These are phyloP conservation scores for Dimocarpus longan DNA, from an alignment of 345 rosid genomes.

Conservation along the genomic window DNA sequence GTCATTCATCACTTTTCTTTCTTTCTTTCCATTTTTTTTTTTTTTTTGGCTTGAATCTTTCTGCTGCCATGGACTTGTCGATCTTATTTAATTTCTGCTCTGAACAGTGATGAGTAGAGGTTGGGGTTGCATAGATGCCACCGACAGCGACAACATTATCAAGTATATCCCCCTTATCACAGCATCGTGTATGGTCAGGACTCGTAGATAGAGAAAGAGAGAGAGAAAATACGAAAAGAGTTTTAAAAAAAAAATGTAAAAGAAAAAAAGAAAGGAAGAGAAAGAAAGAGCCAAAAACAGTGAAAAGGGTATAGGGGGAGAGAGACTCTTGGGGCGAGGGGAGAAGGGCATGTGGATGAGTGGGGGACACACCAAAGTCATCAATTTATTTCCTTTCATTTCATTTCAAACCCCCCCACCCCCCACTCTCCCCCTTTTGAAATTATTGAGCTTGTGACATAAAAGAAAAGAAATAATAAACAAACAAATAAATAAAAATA, in stretches of 20 bases:
- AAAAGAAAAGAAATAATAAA: constrained; percentile 2
- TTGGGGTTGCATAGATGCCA: constrained; percentile 27
- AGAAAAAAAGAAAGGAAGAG: background rate
- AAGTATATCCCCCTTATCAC: constrained; percentile 19
- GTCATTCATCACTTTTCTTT: background rate
- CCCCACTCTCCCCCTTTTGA: constrained; percentile 9
- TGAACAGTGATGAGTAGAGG: constrained; percentile 18
- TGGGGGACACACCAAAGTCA: constrained; percentile 58
- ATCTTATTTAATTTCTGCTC: too few species aligned
- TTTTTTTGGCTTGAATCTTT: background rate
- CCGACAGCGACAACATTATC: constrained; percentile 34
- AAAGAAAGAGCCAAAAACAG: constrained; percentile 19
- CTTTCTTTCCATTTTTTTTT: background rate
- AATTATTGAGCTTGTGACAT: constrained; percentile 47
- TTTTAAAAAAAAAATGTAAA: background rate
- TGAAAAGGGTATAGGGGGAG: constrained; percentile 17
- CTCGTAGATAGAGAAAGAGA: background rate
- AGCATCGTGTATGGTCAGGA: constrained; percentile 20
- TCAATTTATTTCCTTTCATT: constrained; percentile 21
- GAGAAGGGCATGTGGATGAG: constrained; percentile 70
- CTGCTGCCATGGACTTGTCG: background rate
- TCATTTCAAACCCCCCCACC: background rate
- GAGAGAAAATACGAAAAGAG: constrained; percentile 24
- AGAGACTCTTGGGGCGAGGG: constrained; percentile 52
- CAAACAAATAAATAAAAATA: too few species aligned